phyloP scores from a whole-genome alignment of 116 monocot genomes.

The Iris pallida region DNA sequence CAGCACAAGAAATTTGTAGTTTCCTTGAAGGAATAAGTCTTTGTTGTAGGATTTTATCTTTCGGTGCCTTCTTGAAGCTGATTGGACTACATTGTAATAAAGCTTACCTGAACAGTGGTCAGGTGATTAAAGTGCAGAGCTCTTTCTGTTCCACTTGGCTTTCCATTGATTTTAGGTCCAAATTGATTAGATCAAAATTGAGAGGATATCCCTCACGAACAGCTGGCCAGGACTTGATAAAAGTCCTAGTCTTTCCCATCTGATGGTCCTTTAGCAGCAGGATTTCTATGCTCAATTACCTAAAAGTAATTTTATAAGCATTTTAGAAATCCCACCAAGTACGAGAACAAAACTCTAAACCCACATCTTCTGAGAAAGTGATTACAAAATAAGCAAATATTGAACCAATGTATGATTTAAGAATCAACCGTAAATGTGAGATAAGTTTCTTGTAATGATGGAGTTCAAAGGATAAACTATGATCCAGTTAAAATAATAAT shows the following conservation, averaged over 20 bases:
- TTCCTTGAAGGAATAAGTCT: conserved; percentile 90
- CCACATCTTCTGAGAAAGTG: too few relatives aligned
- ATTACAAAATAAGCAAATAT: too few relatives aligned
- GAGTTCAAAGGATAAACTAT: too few relatives aligned
- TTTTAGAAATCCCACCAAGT: too few relatives aligned
- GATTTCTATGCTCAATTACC: conserved; percentile 33
- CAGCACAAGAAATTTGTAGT: conserved; percentile 82
- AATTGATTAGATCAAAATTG: conserved; percentile 22
- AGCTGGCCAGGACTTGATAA: conserved; percentile 15
- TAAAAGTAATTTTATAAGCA: too few relatives aligned
- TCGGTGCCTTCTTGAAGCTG: conserved; percentile 49
- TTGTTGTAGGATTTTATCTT: conserved; percentile 87
- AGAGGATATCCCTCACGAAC: conserved; percentile 27
- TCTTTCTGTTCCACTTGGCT: conserved; percentile 2
- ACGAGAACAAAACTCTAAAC: too few relatives aligned
- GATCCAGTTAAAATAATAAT: too few relatives aligned
- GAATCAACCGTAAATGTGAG: too few relatives aligned
- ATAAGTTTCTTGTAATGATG: too few relatives aligned
- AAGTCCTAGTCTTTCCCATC: conserved; percentile 14
- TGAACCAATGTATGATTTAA: too few relatives aligned
- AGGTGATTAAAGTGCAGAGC: conserved; percentile 13
- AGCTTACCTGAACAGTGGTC: conserved; percentile 15
- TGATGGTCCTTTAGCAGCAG: conserved; percentile 21
- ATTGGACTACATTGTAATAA: conserved; percentile 34
- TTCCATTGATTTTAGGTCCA: conserved; percentile 17